A percentile compares a stretch with the other conserved stretches of the same genome.
phyloP scores from a whole-genome alignment of 2,329 filamentous ascomycete species.

The Colletotrichum viniferum region DNA sequence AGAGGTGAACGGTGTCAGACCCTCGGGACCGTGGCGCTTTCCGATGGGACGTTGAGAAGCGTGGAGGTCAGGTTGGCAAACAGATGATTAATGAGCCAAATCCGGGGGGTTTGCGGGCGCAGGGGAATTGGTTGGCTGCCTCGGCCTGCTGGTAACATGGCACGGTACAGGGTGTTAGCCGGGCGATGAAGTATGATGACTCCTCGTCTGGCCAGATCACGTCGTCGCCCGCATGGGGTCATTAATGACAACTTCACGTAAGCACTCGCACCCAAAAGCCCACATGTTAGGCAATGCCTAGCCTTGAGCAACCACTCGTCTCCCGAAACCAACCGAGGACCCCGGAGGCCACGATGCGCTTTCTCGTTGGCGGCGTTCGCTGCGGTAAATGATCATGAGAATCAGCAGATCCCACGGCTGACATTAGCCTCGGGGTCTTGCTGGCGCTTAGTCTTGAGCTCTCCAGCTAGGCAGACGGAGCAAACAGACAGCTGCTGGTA shows the following conservation, averaged over 20 bases:
- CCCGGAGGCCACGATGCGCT: not conserved
- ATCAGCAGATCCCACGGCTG: not conserved
- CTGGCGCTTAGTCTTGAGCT: not conserved
- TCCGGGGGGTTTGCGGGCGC: not conserved
- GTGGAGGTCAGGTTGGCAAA: constrained; percentile 5
- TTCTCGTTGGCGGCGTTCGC: not conserved
- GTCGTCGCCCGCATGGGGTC: constrained; percentile 15
- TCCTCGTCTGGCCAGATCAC: constrained; percentile 11
- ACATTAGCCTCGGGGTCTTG: not conserved
- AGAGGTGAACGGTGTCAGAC: constrained; percentile 11
- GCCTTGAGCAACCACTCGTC: not conserved
- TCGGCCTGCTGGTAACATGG: constrained; percentile 10
- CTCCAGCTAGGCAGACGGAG: not conserved
- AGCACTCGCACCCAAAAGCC: constrained; percentile 1
- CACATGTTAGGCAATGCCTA: not conserved
- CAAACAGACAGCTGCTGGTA: constrained; percentile 10
- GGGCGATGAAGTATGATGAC: constrained; percentile 11
- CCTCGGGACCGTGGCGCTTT: constrained; percentile 8
- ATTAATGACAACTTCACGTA: constrained; percentile 18
- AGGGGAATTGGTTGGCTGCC: constrained; percentile 11
- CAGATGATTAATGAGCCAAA: constrained; percentile 2
- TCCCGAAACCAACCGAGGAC: constrained; percentile 3
- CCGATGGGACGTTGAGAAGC: constrained; percentile 15
- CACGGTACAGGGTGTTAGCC: not conserved
- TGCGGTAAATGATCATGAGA: not conserved